A percentile compares a stretch with the other conserved stretches of the same genome.
Conservation (phyloP, 1,284 basidiomycete species). For the Xerocomus nothofagi region DNA sequence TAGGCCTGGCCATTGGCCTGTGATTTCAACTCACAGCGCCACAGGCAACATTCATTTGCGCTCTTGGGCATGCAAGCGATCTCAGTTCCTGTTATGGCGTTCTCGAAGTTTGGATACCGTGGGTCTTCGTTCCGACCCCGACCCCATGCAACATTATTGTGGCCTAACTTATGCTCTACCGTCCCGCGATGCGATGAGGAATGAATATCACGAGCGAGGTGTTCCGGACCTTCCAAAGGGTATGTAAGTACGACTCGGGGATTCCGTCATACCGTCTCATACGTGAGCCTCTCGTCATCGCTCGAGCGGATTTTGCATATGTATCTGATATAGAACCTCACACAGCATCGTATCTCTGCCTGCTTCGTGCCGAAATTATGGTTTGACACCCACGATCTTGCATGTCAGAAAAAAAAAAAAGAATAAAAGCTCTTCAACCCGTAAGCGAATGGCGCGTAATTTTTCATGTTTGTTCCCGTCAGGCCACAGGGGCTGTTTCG, state of each 20-base stretch:
- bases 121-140: background rate
- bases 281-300: background rate
- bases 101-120: background rate
- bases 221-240: no score
- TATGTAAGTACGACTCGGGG: no score
- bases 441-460: conserved; percentile 7
- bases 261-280: background rate
- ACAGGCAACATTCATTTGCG: conserved; percentile 21
- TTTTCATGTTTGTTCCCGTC: background rate
- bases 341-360: background rate
- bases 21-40: conserved; percentile 14
- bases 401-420: conserved; percentile 3
- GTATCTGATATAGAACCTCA: conserved; percentile 1
- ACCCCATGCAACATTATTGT: background rate
- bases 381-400: background rate
- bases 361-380: background rate
- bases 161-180: conserved; percentile 1
- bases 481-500: background rate
- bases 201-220: background rate
- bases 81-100: conserved; percentile 11
- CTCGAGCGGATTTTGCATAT: background rate
- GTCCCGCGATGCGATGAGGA: conserved; percentile 5
- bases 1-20: conserved; percentile 6
- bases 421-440: no score
- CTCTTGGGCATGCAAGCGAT: conserved; percentile 4